Conservation (phyloP, 805 yeast species). For the Lipomyces chichibuensis region DNA sequence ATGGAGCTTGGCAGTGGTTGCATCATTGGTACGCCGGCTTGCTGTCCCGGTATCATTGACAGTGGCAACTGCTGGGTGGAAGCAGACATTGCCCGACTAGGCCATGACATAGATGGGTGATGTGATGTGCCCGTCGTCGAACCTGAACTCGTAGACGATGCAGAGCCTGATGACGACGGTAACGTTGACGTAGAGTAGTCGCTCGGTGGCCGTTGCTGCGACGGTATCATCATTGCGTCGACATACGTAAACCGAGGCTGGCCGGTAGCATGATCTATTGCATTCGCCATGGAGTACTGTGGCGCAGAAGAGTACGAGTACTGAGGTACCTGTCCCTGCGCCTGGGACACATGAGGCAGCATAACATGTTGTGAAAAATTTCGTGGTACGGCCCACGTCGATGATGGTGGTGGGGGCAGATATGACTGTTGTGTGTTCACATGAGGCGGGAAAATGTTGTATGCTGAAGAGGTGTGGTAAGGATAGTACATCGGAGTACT, state of each 20-base stretch:
- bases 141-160: neutral
- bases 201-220: neutral
- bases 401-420: conserved; percentile 2
- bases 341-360: neutral
- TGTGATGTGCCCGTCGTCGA: neutral
- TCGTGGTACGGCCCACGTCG: neutral
- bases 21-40: neutral
- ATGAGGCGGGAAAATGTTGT: neutral
- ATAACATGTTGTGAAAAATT: neutral
- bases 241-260: neutral
- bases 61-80: neutral
- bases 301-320: neutral
- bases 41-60: neutral
- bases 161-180: neutral
- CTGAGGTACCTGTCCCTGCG: neutral
- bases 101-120: neutral
- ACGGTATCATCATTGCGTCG: neutral
- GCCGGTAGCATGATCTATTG: neutral
- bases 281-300: neutral
- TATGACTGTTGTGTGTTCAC: conserved; percentile 11
- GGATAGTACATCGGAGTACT: neutral
- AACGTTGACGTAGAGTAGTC: neutral
- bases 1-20: neutral
- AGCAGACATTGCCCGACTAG: neutral
- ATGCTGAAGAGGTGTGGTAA: neutral